Evolutionary conservation across 768 basidiomycete genomes (phyloP), one percentile per base, ranked within the genome.

Genomic region (Lactarius vividus): DNA sequence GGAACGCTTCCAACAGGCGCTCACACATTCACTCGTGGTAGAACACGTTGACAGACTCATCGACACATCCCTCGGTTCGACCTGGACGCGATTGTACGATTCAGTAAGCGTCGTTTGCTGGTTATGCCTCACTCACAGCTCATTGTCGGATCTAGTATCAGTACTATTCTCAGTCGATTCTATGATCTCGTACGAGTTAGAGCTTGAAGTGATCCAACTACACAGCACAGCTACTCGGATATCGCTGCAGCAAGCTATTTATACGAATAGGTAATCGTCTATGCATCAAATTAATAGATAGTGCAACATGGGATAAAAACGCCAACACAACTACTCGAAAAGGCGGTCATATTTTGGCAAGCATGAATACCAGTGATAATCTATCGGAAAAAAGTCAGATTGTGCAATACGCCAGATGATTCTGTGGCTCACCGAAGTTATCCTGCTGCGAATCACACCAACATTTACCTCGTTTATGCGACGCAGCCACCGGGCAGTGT

Each of bases 31-130:
- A 52, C 82, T 91, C 40, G 88, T 96, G 33, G 93, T 88, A 52
- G 92, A 94, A 40, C 87, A 96, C 73, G 83, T 97, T n/a, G 94
- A 98, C 69, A 81, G 88, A 56, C 80, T 99, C 54, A 91, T 99
- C 68, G 88, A 97, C 68, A 90, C 83, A 62, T 96, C 96, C 0
- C 78, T 97, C 55, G 94, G 93, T 15, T 96, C 93, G 37, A 88
- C 92, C 68, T 98, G 96, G 90, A 98, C 97, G 42, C 83, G 95
- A 70, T 77, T 98, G 39, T 99, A 99, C 74, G 97, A 99, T 77
- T 97, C 94, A 66, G 92, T 94, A 73, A 72, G 89, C 73, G 37
- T 37, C 69, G 40, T 44, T 13, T 46, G 39, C 16, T 56, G 11
- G 55, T 29, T 29, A 16, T 33, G 15, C 44, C 56, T 55, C 2